Base-by-base conservation (phyloP, 805 yeast genomes). In the Hanseniaspora lachancei region DNA sequence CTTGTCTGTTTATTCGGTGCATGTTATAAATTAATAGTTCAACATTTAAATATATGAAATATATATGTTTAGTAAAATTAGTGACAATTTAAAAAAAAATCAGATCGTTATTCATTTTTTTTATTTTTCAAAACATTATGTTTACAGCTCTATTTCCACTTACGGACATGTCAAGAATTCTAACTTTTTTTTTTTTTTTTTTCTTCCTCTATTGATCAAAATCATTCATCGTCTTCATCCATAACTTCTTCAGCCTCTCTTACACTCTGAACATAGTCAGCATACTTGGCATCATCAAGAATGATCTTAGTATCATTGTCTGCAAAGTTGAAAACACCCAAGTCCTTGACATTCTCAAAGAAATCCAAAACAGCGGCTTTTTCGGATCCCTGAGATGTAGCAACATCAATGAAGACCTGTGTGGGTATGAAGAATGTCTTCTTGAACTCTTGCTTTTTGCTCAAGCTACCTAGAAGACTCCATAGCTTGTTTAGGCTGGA, bases 401-500 rank as follows among this genome's bases (percentile, higher is more conserved):
- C 56, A 29, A 38, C 40, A 12, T 35, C 47, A 29, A 46, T n/a
- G 24, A 53, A 53, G 5, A 27, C 35, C 16, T 21, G n/a, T 21
- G 47, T 46, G 5, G 56, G 56, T 27, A 53, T 38, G n/a, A n/a
- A 38, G 34, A 29, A 38, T 5, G 34, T 24, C 23, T 36, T 35
- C 2, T 46, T 38, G 38, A 36, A 54, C 38, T n/a, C 68, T 69
- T 52, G 68, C 70, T 44, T 69, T 69, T 54, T 70, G 69, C 1
- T 81, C 80, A 68, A 81, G 69, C 49, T 74, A 75, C 60, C 82
- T 79, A 61, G 89, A 80, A 61, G 86, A 77, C 62, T 81, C 81
- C 68, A 78, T 86, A 49, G 89, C 82, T 77, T 80, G 13, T 95
- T 78, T 5, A 80, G 75, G 8, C 81, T 76, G 53, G 86, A 77